Evolutionary conservation across 805 yeast species (phyloP).

Genomic region (Candida sanyiensis): DNA sequence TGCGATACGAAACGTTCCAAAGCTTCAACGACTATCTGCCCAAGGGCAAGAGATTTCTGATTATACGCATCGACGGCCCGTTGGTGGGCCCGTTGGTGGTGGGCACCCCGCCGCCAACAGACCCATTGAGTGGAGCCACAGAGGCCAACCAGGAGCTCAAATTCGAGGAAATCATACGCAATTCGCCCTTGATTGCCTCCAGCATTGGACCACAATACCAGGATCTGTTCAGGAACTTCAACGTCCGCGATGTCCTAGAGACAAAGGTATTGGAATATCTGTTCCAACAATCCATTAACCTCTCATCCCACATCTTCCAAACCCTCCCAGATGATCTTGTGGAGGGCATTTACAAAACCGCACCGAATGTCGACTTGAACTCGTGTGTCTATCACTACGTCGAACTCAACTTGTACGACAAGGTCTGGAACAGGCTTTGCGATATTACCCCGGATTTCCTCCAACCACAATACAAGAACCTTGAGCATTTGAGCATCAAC

Average conservation of each 20-base stretch:
- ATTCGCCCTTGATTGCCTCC: constrained; percentile 34
- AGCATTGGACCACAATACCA: constrained; percentile 36
- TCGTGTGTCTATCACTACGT: constrained; percentile 61
- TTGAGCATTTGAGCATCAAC: constrained; percentile 30
- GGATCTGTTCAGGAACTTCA: constrained; percentile 33
- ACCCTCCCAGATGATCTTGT: constrained; percentile 21
- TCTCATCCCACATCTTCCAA: constrained; percentile 27
- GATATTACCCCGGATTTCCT: constrained; percentile 24
- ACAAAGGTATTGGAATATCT: constrained; percentile 25
- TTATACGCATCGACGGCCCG: constrained; percentile 54
- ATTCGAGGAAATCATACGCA: constrained; percentile 35
- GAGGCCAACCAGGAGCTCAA: no score
- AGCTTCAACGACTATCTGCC: constrained; percentile 54
- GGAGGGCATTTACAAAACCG: constrained; percentile 21
- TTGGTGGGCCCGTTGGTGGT: constrained; percentile 35
- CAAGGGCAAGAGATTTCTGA: constrained; percentile 47
- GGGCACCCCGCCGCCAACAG: constrained; percentile 4
- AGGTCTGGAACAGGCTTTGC: constrained; percentile 51
- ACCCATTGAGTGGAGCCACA: no score
- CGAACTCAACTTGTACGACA: constrained; percentile 61
- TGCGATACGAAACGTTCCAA: constrained; percentile 41
- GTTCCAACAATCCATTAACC: constrained; percentile 24
- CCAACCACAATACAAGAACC: constrained; percentile 17
- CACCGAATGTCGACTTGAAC: constrained; percentile 42
- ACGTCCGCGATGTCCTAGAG: constrained; percentile 27